phyloP scores from a whole-genome alignment of 163 green algal genomes.

The Scenedesmus sp. region DNA sequence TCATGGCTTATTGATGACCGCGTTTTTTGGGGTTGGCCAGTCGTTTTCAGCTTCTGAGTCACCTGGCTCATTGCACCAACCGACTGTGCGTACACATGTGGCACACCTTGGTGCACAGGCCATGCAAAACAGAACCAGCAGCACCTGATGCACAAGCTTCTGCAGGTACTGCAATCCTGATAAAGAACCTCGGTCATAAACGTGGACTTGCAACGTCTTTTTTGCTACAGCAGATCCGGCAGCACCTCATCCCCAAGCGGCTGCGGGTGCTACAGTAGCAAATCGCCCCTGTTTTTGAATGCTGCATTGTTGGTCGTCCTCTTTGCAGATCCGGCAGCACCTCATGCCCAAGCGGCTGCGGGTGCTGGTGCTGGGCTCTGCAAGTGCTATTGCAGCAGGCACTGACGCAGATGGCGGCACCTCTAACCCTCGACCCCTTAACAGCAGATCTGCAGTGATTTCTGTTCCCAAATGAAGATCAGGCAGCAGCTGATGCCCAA shows the following conservation, averaged over 20 bases:
- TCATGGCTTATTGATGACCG: too few relatives aligned
- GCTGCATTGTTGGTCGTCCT: not conserved
- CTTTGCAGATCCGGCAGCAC: conserved; percentile 63
- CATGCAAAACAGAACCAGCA: not conserved
- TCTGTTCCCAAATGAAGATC: too few relatives aligned
- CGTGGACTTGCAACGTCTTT: too few relatives aligned
- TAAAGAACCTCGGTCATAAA: too few relatives aligned
- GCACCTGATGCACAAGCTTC: not conserved
- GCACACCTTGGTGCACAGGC: too few relatives aligned
- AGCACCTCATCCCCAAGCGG: conserved; percentile 34
- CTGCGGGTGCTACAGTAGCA: conserved; percentile 69
- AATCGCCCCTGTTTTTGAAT: not conserved
- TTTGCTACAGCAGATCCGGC: not conserved
- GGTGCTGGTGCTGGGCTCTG: conserved; percentile 60
- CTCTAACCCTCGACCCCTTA: not conserved
- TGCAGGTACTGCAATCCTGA: too few relatives aligned
- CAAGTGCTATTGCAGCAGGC: not conserved
- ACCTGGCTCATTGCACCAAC: too few relatives aligned
- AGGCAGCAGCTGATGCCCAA: too few relatives aligned
- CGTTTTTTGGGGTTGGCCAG: too few relatives aligned
- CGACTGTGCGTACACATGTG: too few relatives aligned
- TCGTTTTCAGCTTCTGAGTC: too few relatives aligned
- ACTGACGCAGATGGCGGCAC: not conserved
- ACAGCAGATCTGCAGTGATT: not conserved
- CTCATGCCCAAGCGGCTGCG: conserved; percentile 62